Conservation (phyloP, 306 rosid species). For the Medicago ruthenica region DNA sequence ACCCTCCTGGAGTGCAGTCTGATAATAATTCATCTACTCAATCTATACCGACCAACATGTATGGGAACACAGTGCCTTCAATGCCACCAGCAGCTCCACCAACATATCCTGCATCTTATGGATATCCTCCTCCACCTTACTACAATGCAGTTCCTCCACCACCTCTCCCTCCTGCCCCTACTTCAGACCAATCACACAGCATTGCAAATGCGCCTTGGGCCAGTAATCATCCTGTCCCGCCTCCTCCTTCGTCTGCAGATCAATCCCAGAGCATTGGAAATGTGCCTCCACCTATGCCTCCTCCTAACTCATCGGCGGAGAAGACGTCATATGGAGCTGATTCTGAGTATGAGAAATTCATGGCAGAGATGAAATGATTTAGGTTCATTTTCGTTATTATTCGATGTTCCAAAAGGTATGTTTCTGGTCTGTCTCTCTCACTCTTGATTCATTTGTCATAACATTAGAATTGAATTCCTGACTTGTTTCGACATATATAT, state of each 20-base stretch:
- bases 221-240: constrained; percentile 56
- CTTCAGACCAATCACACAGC: constrained; percentile 72
- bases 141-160: constrained; percentile 84
- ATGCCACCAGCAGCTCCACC: constrained; percentile 75
- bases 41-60: constrained; percentile 59
- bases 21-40: constrained; percentile 65
- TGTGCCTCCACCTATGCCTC: constrained; percentile 55
- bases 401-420: constrained; percentile 56
- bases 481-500: constrained; percentile 7
- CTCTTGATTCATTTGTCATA: constrained; percentile 22
- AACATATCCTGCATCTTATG: constrained; percentile 76
- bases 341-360: constrained; percentile 94
- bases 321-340: constrained; percentile 73
- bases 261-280: constrained; percentile 38
- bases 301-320: constrained; percentile 68
- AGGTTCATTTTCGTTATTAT: constrained; percentile 38
- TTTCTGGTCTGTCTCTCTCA: background rate
- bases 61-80: constrained; percentile 60
- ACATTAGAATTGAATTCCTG: constrained; percentile 12
- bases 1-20: constrained; percentile 90
- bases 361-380: constrained; percentile 94
- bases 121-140: constrained; percentile 74
- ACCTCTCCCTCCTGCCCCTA: constrained; percentile 62
- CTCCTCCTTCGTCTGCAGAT: constrained; percentile 72
- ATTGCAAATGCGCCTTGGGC: constrained; percentile 81